Conservation (phyloP, 2,329 filamentous ascomycete species). For the Clathrospora elynae region DNA sequence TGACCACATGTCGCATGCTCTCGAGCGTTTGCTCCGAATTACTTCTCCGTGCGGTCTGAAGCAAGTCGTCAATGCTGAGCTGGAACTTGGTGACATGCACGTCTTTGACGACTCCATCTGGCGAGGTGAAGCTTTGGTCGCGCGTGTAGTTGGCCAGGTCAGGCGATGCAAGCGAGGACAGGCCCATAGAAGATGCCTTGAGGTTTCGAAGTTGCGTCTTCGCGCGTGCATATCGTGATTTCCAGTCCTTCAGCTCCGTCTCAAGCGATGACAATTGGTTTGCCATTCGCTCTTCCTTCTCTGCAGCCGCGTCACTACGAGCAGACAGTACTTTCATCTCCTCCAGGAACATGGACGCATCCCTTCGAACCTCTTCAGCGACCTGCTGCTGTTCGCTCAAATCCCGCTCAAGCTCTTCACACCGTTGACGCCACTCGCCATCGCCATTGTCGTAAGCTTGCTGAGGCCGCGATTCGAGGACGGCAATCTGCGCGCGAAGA, state of each 20-base stretch:
- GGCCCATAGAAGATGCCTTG: conserved; percentile 77
- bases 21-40: conserved; percentile 77
- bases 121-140: conserved; percentile 70
- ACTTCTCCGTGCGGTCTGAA: conserved; percentile 75
- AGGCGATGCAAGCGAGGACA: conserved; percentile 62
- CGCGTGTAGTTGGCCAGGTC: conserved; percentile 71
- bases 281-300: conserved; percentile 79
- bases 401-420: conserved; percentile 55
- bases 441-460: conserved; percentile 26
- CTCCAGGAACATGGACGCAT: conserved; percentile 79
- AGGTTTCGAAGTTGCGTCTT: conserved; percentile 86
- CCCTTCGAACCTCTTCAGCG: conserved; percentile 82
- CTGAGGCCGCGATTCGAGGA: conserved; percentile 44
- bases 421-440: conserved; percentile 46
- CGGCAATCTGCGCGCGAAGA: conserved; percentile 67
- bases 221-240: conserved; percentile 81
- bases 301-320: conserved; percentile 76
- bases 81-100: conserved; percentile 95
- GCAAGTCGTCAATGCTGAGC: conserved; percentile 87
- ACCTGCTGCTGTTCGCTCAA: conserved; percentile 81
- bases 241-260: conserved; percentile 86
- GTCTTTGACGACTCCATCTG: conserved; percentile 82
- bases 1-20: conserved; percentile 83
- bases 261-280: conserved; percentile 77
- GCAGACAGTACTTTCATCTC: conserved; percentile 90